phyloP scores from a whole-genome alignment of 305 asterid species.

The Fraxinus baroniana region DNA sequence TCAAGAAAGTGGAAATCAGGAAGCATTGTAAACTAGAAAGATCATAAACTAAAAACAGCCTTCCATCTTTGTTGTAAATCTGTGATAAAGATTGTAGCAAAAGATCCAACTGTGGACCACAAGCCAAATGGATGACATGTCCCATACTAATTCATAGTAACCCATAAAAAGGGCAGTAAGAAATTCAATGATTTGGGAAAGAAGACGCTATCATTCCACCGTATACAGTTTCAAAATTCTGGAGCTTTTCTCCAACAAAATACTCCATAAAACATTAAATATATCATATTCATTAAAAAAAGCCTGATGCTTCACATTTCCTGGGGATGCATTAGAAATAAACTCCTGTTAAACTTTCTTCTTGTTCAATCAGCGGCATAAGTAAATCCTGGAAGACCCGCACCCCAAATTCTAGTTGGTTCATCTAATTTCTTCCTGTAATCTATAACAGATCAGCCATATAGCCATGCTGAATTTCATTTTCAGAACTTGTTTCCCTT shows the following conservation, averaged over 20 bases:
- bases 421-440: neutral
- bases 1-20: neutral
- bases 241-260: neutral
- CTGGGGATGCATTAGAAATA: neutral
- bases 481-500: neutral
- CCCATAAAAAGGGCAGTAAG: neutral
- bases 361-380: neutral
- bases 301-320: neutral
- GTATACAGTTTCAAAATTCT: neutral
- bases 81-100: neutral
- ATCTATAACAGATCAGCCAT: neutral
- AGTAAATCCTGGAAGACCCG: neutral
- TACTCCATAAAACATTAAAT: neutral
- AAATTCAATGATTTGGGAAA: neutral
- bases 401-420: neutral
- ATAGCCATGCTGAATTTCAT: neutral
- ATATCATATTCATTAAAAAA: neutral
- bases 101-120: neutral
- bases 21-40: neutral
- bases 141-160: neutral
- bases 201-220: neutral
- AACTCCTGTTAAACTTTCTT: neutral
- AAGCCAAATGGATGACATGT: neutral
- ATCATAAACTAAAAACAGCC: neutral
- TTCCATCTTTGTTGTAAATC: neutral